These are phyloP conservation scores for Lolium multiflorum DNA, from an alignment of 176 grass and related monocot species.

Conservation along the genomic window DNA sequence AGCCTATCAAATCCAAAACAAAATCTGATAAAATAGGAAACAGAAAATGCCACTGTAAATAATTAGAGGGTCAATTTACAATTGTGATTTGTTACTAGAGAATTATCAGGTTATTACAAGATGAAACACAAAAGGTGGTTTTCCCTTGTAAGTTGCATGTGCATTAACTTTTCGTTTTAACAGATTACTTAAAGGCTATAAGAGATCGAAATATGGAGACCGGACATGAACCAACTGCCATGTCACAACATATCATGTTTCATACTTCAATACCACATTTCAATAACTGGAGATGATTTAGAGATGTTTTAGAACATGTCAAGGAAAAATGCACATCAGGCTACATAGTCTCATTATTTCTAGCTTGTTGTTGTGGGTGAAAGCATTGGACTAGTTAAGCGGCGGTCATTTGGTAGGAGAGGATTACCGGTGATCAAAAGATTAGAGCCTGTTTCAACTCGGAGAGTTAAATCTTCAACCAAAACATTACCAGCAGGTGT, in stretches of 20 bases:
- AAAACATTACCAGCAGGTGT: slow-evolving; percentile 91
- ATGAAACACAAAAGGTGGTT: neutral
- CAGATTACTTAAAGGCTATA: neutral
- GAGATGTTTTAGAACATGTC: slow-evolving; percentile 24
- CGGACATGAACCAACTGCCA: neutral
- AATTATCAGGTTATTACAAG: neutral
- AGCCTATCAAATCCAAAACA: neutral
- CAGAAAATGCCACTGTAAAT: neutral
- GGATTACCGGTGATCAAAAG: slow-evolving; percentile 93
- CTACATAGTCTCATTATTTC: slow-evolving; percentile 26
- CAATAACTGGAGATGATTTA: slow-evolving; percentile 30
- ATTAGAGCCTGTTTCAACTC: slow-evolving; percentile 92
- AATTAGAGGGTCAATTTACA: slow-evolving; percentile 14
- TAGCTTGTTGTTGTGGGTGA: neutral
- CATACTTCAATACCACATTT: neutral
- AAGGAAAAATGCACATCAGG: neutral
- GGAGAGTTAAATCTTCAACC: slow-evolving; percentile 91
- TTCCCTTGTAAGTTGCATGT: neutral
- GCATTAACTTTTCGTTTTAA: slow-evolving; percentile 19
- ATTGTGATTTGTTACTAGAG: neutral
- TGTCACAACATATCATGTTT: slow-evolving; percentile 12
- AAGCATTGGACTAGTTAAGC: slow-evolving; percentile 27
- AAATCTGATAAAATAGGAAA: neutral
- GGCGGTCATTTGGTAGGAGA: slow-evolving; percentile 23
- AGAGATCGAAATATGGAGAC: neutral